Conservation (phyloP, 257 asterid genomes). For the Solanum stenotomum region DNA sequence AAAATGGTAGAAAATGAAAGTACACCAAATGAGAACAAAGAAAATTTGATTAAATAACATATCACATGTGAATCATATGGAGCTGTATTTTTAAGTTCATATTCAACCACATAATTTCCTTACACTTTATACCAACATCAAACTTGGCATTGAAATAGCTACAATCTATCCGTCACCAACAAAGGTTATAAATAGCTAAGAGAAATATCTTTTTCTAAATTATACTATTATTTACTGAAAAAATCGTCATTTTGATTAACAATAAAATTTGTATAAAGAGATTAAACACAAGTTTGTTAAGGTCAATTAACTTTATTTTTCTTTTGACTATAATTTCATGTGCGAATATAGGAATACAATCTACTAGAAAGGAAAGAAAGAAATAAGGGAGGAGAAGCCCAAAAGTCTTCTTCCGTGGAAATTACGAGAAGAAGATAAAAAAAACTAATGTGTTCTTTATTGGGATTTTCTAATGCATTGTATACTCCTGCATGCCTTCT, state of each 20-base stretch:
- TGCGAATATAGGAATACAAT: background rate
- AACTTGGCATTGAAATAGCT: background rate
- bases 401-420: background rate
- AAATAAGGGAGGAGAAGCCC: background rate
- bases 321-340: background rate
- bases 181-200: background rate
- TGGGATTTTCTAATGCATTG: background rate
- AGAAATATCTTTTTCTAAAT: background rate
- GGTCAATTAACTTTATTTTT: background rate
- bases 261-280: background rate
- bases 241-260: background rate
- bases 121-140: background rate
- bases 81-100: background rate
- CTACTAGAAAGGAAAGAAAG: background rate
- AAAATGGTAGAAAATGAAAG: background rate
- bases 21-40: background rate
- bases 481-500: background rate
- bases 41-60: background rate
- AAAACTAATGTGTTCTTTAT: background rate
- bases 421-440: background rate
- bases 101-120: background rate
- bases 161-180: background rate
- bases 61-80: background rate
- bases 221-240: too few relatives aligned
- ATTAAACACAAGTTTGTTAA: background rate